A percentile compares a stretch with the other conserved stretches of the same genome.
These are phyloP conservation scores for Zygosaccharomyces lentus DNA, from an alignment of 805 yeast genomes.

Conservation along the genomic window DNA sequence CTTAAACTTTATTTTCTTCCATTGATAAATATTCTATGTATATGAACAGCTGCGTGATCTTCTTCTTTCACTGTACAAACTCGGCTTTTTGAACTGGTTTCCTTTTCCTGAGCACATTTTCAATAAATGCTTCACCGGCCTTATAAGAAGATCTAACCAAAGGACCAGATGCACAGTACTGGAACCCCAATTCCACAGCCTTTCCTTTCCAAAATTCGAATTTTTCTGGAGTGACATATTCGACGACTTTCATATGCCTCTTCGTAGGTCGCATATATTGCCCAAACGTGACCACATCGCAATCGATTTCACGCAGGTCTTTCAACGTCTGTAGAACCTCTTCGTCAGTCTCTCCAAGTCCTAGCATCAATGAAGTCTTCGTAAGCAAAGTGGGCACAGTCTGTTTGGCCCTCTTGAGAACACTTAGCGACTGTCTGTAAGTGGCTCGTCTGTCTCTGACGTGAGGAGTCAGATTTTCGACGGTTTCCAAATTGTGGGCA, in stretches of 20 bases:
- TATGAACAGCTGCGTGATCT: neutral
- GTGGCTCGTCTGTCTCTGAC: conserved; percentile 97
- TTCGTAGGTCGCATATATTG: conserved; percentile 99
- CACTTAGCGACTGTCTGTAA: conserved; percentile 78
- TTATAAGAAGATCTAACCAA: conserved; percentile 93
- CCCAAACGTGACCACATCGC: conserved; percentile 97
- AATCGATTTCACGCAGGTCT: conserved; percentile 69
- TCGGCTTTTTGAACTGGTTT: conserved; percentile 13
- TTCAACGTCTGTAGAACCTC: conserved; percentile 71
- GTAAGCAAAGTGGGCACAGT: conserved; percentile 73
- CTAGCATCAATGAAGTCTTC: conserved; percentile 93
- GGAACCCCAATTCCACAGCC: conserved; percentile 85
- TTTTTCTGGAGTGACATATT: conserved; percentile 88
- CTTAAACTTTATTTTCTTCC: neutral
- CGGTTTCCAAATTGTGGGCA: conserved; percentile 96
- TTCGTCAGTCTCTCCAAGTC: conserved; percentile 93
- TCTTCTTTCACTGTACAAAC: neutral
- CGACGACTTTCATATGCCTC: conserved; percentile 97
- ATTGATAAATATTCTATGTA: neutral
- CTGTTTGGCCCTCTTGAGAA: conserved; percentile 75
- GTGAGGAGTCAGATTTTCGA: conserved; percentile 88
- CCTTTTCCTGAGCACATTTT: conserved; percentile 82
- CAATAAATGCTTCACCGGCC: conserved; percentile 97
- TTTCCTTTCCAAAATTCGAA: conserved; percentile 88
- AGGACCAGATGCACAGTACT: conserved; percentile 97